Base-by-base conservation (phyloP, 306 rosid species). In the Quercus engelmannii region DNA sequence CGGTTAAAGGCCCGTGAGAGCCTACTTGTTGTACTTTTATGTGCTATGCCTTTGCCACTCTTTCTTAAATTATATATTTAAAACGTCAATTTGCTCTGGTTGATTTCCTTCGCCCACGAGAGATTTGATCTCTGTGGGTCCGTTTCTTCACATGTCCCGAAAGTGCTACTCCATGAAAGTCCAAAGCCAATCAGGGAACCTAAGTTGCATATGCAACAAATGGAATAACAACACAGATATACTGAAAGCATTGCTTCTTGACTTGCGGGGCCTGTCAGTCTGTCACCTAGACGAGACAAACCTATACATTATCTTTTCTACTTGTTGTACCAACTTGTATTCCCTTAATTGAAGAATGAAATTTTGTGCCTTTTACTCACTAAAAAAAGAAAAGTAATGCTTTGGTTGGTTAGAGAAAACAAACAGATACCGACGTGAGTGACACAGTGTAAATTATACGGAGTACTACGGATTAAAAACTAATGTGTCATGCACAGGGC, bases 101-200 rank as follows among this genome's bases (percentile, higher is more conserved):
- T 63, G 41, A 28, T 28, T 5, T 63, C 20, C 11, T 12, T 15
- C 14, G 38, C 68, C 33, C 15, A 61, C 7, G 33, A 61, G 15
- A 26, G 68, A 62, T 13, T 62, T 28, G 18, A 10, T 2, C 51
- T 65, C 18, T 43, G 6, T 21, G 18, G 86, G 87, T n/a, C 74
- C 87, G 87, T 61, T 68, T 65, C 5, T 70, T 90, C 94, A 88
- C 94, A 81, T 88, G 94, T 46, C 38, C 71, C 72, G 18, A 75
- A 71, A 80, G 25, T 69, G 77, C 51, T 76, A 74, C 73, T 75
- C 75, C 54, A 58, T 43, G n/a, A 19, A 74, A 80, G 79, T 80
- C 88, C 82, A 82, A 61, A 61, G 55, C 78, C 56, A 73, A 35
- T 26, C 63, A 80, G 69, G 76, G 67, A 71, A 65, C 83, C 55